A percentile compares a stretch with the other conserved stretches of the same genome.
Conservation (phyloP, 1,284 basidiomycete genomes). For the Puccinia novopanici region DNA sequence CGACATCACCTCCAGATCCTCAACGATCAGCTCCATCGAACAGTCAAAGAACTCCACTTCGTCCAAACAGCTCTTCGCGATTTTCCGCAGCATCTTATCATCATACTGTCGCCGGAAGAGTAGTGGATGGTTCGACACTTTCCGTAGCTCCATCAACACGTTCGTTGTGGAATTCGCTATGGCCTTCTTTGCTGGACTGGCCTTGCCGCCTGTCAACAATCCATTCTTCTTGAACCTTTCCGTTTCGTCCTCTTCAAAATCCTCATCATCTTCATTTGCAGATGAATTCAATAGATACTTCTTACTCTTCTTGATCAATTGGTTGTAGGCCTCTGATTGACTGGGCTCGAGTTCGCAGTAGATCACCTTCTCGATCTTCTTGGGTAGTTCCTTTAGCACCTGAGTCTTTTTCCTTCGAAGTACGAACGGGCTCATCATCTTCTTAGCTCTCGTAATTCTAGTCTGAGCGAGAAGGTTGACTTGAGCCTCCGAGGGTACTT, state of each 20-base stretch:
- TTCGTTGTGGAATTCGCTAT: constrained; percentile 65
- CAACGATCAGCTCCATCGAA: constrained; percentile 70
- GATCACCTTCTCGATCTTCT: constrained; percentile 87
- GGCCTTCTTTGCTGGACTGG: constrained; percentile 53
- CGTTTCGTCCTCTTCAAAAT: constrained; percentile 63
- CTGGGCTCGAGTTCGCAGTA: constrained; percentile 88
- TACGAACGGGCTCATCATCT: constrained; percentile 99
- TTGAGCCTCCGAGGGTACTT: constrained; percentile 84
- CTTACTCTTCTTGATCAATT: constrained; percentile 78
- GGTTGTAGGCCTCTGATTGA: constrained; percentile 81
- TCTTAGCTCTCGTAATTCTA: constrained; percentile 89
- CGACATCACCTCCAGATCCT: constrained; percentile 74
- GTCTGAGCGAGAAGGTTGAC: constrained; percentile 83
- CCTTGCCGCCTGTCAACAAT: constrained; percentile 15
- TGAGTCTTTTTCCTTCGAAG: constrained; percentile 89
- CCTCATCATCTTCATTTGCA: constrained; percentile 59
- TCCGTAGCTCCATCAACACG: constrained; percentile 92
- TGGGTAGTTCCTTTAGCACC: constrained; percentile 88
- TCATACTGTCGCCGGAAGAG: constrained; percentile 84
- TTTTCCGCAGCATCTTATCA: constrained; percentile 71
- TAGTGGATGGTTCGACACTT: constrained; percentile 94
- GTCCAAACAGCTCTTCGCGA: constrained; percentile 81
- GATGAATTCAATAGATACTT: constrained; percentile 68
- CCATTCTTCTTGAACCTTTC: constrained; percentile 46
- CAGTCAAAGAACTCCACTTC: constrained; percentile 66